Conservation (phyloP, 768 basidiomycete species). For the Royoungia palumana region DNA sequence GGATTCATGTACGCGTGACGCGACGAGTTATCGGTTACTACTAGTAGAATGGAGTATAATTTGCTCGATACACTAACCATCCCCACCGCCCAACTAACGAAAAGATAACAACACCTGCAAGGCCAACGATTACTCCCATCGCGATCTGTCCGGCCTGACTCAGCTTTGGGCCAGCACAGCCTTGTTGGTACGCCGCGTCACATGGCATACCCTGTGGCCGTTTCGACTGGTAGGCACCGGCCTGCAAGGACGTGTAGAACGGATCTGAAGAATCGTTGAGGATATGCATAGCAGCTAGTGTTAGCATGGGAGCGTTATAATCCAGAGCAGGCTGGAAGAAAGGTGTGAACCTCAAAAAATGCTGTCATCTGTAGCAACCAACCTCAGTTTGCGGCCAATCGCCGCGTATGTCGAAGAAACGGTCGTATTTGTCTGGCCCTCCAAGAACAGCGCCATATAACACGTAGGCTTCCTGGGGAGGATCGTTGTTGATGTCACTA, state of each 20-base stretch:
- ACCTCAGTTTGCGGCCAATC: conserved; percentile 92
- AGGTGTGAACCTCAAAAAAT: conserved; percentile 10
- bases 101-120: conserved; percentile 58
- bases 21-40: background rate
- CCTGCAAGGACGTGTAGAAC: conserved; percentile 68
- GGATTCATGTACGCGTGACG: background rate
- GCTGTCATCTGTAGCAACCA: conserved; percentile 4
- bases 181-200: conserved; percentile 61
- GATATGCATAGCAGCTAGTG: conserved; percentile 77
- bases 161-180: conserved; percentile 52
- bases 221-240: conserved; percentile 60
- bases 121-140: conserved; percentile 61
- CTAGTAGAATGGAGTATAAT: conserved; percentile 24
- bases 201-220: conserved; percentile 72
- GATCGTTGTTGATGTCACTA: conserved; percentile 64
- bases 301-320: conserved; percentile 88
- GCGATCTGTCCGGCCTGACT: conserved; percentile 62
- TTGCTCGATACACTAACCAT: conserved; percentile 27
- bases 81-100: conserved; percentile 39
- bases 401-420: conserved; percentile 79
- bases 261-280: conserved; percentile 68
- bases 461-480: conserved; percentile 67
- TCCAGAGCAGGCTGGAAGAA: conserved; percentile 66
- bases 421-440: conserved; percentile 74
- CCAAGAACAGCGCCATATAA: conserved; percentile 89